phyloP scores from a whole-genome alignment of 768 basidiomycete species.

The Amanita polypyramis region DNA sequence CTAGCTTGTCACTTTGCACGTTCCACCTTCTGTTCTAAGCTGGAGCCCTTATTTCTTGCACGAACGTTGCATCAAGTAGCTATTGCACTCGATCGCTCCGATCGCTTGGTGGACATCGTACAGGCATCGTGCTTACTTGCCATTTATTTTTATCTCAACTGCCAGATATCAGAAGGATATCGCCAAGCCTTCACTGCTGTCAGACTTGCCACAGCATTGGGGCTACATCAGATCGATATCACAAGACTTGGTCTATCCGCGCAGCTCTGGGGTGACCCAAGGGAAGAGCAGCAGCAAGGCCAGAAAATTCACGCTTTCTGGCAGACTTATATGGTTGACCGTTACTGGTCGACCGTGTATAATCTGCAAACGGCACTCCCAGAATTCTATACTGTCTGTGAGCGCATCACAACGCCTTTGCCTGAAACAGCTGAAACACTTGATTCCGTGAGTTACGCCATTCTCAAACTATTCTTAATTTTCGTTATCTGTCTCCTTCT shows the following conservation, averaged over 20 bases:
- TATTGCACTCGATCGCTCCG: conserved; percentile 40
- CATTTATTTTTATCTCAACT: conserved; percentile 48
- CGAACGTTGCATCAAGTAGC: conserved; percentile 40
- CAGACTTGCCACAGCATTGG: conserved; percentile 50
- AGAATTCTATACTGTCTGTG: conserved; percentile 36
- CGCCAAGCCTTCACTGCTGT: conserved; percentile 50
- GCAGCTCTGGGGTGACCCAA: conserved; percentile 14
- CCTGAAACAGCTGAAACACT: conserved; percentile 12
- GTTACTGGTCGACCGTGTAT: conserved; percentile 46
- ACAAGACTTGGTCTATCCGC: background rate
- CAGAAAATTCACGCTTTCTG: conserved; percentile 45
- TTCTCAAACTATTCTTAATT: background rate
- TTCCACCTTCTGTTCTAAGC: conserved; percentile 25
- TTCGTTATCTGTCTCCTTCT: background rate
- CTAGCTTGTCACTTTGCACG: conserved; percentile 46
- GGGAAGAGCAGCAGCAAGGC: conserved; percentile 31
- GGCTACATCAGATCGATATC: conserved; percentile 38
- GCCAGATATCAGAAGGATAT: conserved; percentile 47
- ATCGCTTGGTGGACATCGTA: conserved; percentile 46
- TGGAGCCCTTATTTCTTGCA: conserved; percentile 39
- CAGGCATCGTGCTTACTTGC: conserved; percentile 53
- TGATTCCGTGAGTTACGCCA: background rate
- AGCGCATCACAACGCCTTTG: conserved; percentile 44
- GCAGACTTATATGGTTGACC: conserved; percentile 54
- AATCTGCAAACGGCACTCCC: conserved; percentile 44